phyloP scores from a whole-genome alignment of 495 filamentous ascomycete species.

The Podospora fimiseda region DNA sequence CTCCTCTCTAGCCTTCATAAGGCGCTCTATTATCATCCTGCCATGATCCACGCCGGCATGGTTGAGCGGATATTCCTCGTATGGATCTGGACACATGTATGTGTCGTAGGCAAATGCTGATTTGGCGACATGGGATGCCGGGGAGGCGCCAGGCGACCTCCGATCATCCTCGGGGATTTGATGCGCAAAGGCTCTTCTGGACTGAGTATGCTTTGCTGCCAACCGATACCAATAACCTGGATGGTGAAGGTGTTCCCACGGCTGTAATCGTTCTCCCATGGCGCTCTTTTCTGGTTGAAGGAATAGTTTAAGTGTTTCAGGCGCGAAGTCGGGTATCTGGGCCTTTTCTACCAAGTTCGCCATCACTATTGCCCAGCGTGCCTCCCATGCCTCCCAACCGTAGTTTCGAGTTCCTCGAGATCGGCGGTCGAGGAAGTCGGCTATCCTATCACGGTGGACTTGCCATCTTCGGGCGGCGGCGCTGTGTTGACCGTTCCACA shows the following conservation, averaged over 20 bases:
- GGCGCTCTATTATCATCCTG: conserved; percentile 50
- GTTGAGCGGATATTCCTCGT: conserved; percentile 58
- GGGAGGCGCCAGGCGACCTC: conserved; percentile 56
- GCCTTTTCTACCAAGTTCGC: conserved; percentile 66
- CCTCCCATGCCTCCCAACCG: conserved; percentile 83
- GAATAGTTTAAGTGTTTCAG: conserved; percentile 39
- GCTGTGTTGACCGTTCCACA: conserved; percentile 70
- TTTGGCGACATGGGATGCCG: conserved; percentile 59
- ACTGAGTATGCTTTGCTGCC: conserved; percentile 58
- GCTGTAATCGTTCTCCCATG: conserved; percentile 58
- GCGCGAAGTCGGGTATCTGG: conserved; percentile 40
- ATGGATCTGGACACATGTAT: conserved; percentile 74
- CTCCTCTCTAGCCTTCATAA: conserved; percentile 56
- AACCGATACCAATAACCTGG: conserved; percentile 78
- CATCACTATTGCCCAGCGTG: conserved; percentile 77
- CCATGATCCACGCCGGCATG: conserved; percentile 59
- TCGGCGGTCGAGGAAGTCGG: conserved; percentile 69
- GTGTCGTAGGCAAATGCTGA: conserved; percentile 72
- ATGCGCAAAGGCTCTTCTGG: conserved; percentile 54
- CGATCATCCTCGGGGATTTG: conserved; percentile 72
- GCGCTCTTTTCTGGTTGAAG: conserved; percentile 62
- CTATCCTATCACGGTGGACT: conserved; percentile 60
- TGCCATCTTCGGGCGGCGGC: conserved; percentile 71
- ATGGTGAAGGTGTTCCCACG: conserved; percentile 80
- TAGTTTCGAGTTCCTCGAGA: conserved; percentile 78